Evolutionary conservation across 768 basidiomycete genomes (phyloP).

Genomic region (Hydnum rufescens): DNA sequence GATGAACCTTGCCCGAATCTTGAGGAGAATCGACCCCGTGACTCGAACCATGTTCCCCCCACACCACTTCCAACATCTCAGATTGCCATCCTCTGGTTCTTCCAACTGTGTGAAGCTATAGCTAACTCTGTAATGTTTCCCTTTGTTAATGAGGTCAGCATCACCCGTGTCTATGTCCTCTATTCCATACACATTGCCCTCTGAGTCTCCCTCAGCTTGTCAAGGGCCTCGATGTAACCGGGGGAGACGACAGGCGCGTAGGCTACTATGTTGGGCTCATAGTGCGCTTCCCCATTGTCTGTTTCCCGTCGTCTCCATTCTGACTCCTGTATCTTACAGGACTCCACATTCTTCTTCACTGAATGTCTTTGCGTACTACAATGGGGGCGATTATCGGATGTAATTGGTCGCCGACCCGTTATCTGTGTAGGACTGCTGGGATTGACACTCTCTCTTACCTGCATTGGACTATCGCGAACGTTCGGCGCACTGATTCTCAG

Average conservation of each 20-base stretch:
- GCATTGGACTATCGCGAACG: conserved; percentile 11
- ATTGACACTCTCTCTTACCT: conserved; percentile 7
- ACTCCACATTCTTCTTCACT: too few species aligned
- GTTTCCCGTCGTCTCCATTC: conserved; percentile 8
- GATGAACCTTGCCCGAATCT: too few species aligned
- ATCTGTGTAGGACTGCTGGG: conserved; percentile 10
- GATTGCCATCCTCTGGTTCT: conserved; percentile 5
- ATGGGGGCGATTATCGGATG: too few species aligned
- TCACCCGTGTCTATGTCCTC: not conserved
- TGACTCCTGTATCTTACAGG: too few species aligned
- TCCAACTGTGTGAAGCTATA: conserved; percentile 4
- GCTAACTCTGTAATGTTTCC: conserved; percentile 8
- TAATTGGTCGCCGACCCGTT: too few species aligned
- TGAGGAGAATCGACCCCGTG: too few species aligned
- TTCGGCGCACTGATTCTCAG: not conserved
- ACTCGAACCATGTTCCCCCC: too few species aligned
- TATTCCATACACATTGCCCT: not conserved
- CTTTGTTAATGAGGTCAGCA: conserved; percentile 8
- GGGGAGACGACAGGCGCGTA: too few species aligned
- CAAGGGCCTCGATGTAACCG: conserved; percentile 6
- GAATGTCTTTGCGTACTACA: too few species aligned
- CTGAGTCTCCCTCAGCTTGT: conserved; percentile 2
- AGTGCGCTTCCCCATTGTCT: too few species aligned
- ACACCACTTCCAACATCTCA: conserved; percentile 7
- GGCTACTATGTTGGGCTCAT: too few species aligned